Base-by-base conservation (phyloP, 1,284 basidiomycete species). In the Ceratobasidium sp. region DNA sequence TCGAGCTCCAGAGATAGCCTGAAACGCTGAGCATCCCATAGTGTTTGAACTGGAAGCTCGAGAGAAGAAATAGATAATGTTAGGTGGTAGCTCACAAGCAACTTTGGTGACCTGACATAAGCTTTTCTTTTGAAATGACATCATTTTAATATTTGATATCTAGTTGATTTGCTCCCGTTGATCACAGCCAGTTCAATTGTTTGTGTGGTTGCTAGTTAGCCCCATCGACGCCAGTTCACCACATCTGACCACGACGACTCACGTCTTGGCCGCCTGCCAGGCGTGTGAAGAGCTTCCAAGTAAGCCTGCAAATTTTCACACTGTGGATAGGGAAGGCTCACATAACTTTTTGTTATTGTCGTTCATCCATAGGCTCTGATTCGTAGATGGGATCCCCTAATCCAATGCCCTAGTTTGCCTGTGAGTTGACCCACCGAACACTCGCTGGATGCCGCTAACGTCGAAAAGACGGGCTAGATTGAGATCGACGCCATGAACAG, bases 391-490 rank as follows among this genome's bases (percentile, higher is more conserved):
- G 57, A 50, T 44, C 31, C 15, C 31, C 41, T 17, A 71, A 60
- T 45, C 69, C 6, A 48, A 72, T 72, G 69, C 27, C 56, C 60
- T 72, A 72, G 24, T 56, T 33, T 15, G 56, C 57, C 45, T 51
- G 69, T 72, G 69, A 36, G 69, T 62, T n/a, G 2, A 36, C 14
- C 17, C 15, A 7, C 14, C 9, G 22, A 15, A 44, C 24, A 33
- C 8, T 24, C 47, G 24, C 11, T 31, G 56, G 33, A 51, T 50
- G 44, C 27, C 47, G 51, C 56, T 72, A 60, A 72, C 57, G 51
- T 62, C 56, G 6, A 50, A 31, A 72, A 72, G 69, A 60, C 41
- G 69, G 69, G 69, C 36, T 36, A 72, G 69, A 72, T 50, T 57
- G 29, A 72, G 69, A 72, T 36, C 69, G 29, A 50, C 29, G 22